Conservation (phyloP, 441 rosid genomes). For the Gossypium aridum region DNA sequence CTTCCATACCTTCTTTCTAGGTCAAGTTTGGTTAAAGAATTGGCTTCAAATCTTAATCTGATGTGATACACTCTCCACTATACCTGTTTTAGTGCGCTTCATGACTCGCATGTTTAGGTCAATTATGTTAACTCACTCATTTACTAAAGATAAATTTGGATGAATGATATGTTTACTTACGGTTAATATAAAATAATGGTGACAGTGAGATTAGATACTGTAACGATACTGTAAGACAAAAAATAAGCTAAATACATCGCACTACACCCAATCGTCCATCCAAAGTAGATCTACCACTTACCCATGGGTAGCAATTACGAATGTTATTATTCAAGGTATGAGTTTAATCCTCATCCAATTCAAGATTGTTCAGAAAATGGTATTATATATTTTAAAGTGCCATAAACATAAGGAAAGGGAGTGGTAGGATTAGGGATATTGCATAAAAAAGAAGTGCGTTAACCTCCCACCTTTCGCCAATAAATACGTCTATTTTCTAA, state of each 20-base stretch:
- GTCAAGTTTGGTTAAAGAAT: not conserved
- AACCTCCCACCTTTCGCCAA: not conserved
- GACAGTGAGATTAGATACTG: accelerated
- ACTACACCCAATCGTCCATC: no score
- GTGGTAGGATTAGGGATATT: not conserved
- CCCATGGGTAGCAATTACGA: no score
- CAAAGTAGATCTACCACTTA: no score
- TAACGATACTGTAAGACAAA: no score
- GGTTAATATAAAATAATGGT: no score
- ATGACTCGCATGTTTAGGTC: not conserved
- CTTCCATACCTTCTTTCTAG: not conserved
- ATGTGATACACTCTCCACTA: not conserved
- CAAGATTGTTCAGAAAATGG: no score
- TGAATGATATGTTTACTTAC: no score
- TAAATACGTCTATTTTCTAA: not conserved
- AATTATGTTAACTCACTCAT: not conserved
- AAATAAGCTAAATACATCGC: no score
- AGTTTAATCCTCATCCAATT: no score
- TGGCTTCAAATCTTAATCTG: not conserved
- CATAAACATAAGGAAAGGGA: not conserved
- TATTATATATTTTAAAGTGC: not conserved
- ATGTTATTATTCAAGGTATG: no score
- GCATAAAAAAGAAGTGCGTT: not conserved
- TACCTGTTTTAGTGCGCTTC: not conserved
- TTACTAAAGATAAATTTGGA: no score